Evolutionary conservation across 352 stramenopile species (phyloP).

Genomic region (Globisporangium barbulae): DNA sequence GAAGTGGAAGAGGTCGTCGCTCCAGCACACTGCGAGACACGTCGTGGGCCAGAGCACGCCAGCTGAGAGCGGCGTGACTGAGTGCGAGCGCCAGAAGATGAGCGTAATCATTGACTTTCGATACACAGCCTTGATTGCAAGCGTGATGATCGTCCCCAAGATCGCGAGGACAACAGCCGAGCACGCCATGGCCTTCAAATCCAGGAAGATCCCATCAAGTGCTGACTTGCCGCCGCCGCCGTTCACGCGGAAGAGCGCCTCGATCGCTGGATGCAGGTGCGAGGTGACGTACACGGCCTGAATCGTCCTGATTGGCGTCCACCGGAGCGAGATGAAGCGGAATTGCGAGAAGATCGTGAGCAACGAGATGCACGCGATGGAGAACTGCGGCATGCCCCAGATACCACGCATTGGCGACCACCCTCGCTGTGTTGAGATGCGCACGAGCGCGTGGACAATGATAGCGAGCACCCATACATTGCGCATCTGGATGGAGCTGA

Average conservation of each 20-base stretch:
- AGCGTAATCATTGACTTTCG: background rate
- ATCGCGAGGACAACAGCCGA: background rate
- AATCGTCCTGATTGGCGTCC: background rate
- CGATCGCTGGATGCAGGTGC: background rate
- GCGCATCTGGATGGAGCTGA: constrained; percentile 23
- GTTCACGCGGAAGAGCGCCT: constrained; percentile 1
- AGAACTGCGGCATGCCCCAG: constrained; percentile 16
- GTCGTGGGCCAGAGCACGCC: constrained; percentile 12
- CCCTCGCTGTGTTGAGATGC: background rate
- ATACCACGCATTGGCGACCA: constrained; percentile 5
- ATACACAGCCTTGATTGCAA: background rate
- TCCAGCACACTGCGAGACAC: constrained; percentile 11
- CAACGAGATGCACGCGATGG: constrained; percentile 18
- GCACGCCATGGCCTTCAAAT: constrained; percentile 7
- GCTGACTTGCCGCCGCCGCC: constrained; percentile 2
- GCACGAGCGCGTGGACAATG: constrained; percentile 7
- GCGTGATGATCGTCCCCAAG: background rate
- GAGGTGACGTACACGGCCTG: background rate
- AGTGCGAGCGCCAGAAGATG: constrained; percentile 12
- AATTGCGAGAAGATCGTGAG: constrained; percentile 19
- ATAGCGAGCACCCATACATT: constrained; percentile 20
- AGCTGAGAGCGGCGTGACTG: constrained; percentile 1
- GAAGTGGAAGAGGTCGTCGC: constrained; percentile 7
- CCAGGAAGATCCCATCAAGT: constrained; percentile 11
- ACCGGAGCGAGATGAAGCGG: constrained; percentile 5